Evolutionary conservation across 176 grass and related monocot species (phyloP), one percentile per base, ranked within the genome.

Genomic region (Thinopyrum elongatum): DNA sequence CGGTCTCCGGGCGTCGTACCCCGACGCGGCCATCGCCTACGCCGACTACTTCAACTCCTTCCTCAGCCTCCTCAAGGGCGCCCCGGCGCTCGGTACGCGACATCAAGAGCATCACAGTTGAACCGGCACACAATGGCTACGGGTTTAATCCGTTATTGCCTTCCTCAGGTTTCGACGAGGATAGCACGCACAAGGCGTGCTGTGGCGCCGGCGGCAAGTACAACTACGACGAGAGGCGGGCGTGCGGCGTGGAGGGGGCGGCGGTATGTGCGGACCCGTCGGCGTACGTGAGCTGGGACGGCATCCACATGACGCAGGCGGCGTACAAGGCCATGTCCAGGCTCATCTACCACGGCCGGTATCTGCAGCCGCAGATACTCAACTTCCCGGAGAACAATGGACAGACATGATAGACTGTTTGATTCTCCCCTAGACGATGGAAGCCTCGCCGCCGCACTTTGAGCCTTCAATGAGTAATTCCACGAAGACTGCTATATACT

Each of bases 11-110:
- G 11, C 10, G 12, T 66, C 80, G 5, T 76, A 92, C 81, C 92
- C 90, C 3, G 12, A 68, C 70, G 84, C 91, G 8, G 65, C 90
- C 12, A 51, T 98, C 41, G 92, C 93, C 79, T 98, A 95, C 35
- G 93, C 93, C 3, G 93, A 98, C 82, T 94, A 98, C 90, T 94
- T 89, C 86, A 33, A 90, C 82, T 92, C 96, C 33, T 94, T 91
- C 90, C 41, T 94, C 69, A 17, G 72, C 77, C 80, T 95, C 64
- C 90, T 98, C 81, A 49, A 73, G 10, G 42, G 85, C 47, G 90
- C 96, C 58, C 58, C 82, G 0, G 17, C 51, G 15, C 42, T 98
- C 34, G 41, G 41, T 42, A 42, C 41, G 41, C 10, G 41, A 42
- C 41, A 42, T 42, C 41, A 42, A 42, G 10, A 42, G 41, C 41